A percentile compares a stretch with the other conserved stretches of the same genome.
These are phyloP conservation scores for Paradendryphiella salina DNA, from an alignment of 2,329 filamentous ascomycete genomes.

Conservation along the genomic window DNA sequence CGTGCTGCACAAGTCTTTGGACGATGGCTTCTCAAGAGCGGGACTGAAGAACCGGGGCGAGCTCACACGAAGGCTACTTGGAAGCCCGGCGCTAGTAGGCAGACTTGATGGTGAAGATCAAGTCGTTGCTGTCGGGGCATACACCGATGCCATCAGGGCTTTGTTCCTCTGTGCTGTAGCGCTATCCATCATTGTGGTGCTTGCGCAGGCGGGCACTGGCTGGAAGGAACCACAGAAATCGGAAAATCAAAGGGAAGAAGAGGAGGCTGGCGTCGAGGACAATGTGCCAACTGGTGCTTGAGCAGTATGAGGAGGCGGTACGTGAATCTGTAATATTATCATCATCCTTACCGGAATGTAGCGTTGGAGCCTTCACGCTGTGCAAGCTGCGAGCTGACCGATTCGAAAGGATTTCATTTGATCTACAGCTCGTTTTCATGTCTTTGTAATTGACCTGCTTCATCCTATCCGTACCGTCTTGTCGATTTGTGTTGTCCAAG, in stretches of 20 bases:
- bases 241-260: conserved; percentile 19
- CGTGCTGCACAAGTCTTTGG: conserved; percentile 59
- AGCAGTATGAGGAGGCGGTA: neutral
- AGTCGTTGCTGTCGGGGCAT: conserved; percentile 57
- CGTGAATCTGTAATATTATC: neutral
- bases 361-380: no score
- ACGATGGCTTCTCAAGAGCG: conserved; percentile 59
- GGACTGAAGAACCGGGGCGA: conserved; percentile 47
- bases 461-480: neutral
- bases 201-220: conserved; percentile 62
- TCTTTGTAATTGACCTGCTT: neutral
- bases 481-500: neutral
- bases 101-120: conserved; percentile 55
- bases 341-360: no score
- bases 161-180: conserved; percentile 58
- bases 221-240: conserved; percentile 52
- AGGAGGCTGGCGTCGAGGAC: conserved; percentile 31
- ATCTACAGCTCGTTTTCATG: no score
- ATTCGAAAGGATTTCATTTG: no score
- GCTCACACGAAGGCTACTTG: conserved; percentile 60
- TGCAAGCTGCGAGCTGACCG: no score
- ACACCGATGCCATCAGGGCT: conserved; percentile 57
- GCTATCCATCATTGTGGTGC: conserved; percentile 54
- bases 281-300: conserved; percentile 25
- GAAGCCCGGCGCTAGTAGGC: conserved; percentile 61